Base-by-base conservation (phyloP, 441 rosid genomes). In the Adansonia madagascariensis region DNA sequence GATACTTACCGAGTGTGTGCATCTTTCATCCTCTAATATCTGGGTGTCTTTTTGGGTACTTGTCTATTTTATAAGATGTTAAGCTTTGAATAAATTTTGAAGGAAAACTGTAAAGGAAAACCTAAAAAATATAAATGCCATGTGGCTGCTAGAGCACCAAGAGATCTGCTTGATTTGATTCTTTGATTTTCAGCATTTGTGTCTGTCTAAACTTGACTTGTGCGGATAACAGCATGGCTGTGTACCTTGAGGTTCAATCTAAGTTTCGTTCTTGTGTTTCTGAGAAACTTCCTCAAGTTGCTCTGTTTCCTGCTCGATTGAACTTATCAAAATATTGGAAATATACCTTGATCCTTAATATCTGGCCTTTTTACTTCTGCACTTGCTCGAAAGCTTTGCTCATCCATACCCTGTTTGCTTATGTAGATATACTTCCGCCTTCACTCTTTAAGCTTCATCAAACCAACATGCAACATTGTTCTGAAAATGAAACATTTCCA, bases 31-130 rank as follows among this genome's bases (percentile, higher is more conserved):
- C 46, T 24, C 27, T 27, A 4, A 8, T n/a, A 24, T 69, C 46
- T 15, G 12, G 8, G 7, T n/a, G 46, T 71, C 74, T 50, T 31
- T 24, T 52, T 2, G 0, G 39, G 44, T 39, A 8, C 14, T 49
- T 70, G 74, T 27, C 22, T 50, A 50, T 50, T 8, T 50, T 52
- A n/a, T 50, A 50, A 47, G 43, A 70, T 15, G 17, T 46, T 68
- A 68, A 24, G 12, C 74, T 24, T 50, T 14, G 46, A 70, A 27
- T 50, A 70, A 49, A 70, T n/a, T 70, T 0, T 1, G 15, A 65
- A 65, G 1, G 50, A 65, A 65, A 41, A 43, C 5, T 15, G 7
- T 27, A 27, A 24, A 82, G 85, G 41, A 9, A 8, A 41, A 8
- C 49, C 52, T 17, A 41, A 41, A 43, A 64, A 9, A 20, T 47